phyloP scores from a whole-genome alignment of 2,329 filamentous ascomycete genomes.

The Myriosclerotinia scirpicola region DNA sequence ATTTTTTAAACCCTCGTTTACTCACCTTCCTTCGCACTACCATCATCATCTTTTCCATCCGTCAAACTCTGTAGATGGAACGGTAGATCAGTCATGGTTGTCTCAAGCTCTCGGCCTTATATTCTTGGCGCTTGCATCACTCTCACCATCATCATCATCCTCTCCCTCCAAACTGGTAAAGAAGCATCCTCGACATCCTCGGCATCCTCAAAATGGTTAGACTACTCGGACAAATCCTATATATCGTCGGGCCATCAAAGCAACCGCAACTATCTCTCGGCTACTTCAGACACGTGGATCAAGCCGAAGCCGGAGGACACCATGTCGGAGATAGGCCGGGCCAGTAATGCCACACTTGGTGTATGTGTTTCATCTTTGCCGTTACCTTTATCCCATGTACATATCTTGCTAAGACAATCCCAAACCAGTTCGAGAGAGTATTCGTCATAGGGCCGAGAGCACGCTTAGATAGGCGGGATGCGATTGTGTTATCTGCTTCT shows the following conservation, averaged over 20 bases:
- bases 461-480: conserved; percentile 51
- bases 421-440: conserved; percentile 45
- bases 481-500: conserved; percentile 46
- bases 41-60: not conserved
- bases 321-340: conserved; percentile 12
- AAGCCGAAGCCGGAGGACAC: conserved; percentile 6
- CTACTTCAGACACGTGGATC: not conserved
- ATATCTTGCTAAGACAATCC: not conserved
- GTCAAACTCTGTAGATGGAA: not conserved
- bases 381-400: not conserved
- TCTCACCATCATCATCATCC: not conserved
- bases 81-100: not conserved
- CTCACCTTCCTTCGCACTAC: not conserved
- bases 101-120: not conserved
- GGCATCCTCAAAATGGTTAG: conserved; percentile 8
- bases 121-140: not conserved
- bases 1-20: not conserved
- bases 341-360: conserved; percentile 2
- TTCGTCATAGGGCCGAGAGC: conserved; percentile 49
- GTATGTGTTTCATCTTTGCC: not conserved
- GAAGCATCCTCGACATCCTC: not conserved
- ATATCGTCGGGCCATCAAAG: not conserved
- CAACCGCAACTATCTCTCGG: not conserved
- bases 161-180: not conserved
- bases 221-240: conserved; percentile 11